These are phyloP conservation scores for Schizophyllum commune DNA, from an alignment of 1,284 basidiomycete species.

Conservation along the genomic window DNA sequence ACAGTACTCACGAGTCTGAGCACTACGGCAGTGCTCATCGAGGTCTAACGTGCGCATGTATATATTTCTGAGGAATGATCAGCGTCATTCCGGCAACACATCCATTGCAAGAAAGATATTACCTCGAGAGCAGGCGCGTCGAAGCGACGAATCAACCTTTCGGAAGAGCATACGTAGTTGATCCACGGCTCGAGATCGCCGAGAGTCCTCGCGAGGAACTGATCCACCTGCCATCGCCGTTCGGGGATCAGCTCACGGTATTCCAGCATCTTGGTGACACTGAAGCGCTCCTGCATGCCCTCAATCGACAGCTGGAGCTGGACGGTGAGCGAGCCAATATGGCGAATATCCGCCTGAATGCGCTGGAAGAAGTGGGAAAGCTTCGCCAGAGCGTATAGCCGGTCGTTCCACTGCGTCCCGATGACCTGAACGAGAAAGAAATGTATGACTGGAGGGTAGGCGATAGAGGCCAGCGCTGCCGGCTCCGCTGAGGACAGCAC, in stretches of 20 bases:
- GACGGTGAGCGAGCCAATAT: not conserved
- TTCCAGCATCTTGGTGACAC: not conserved
- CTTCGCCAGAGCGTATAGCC: not conserved
- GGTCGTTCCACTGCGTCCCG: not conserved
- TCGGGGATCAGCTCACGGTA: not conserved
- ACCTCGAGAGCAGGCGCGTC: no score
- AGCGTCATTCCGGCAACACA: no score
- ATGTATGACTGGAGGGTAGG: not conserved
- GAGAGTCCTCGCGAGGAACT: not conserved
- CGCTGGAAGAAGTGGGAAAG: not conserved
- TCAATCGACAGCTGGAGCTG: not conserved
- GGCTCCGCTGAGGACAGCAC: not conserved
- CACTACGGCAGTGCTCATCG: no score
- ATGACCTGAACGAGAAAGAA: not conserved
- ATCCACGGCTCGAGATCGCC: no score
- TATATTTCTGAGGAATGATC: no score
- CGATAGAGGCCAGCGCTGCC: not conserved
- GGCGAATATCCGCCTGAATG: not conserved
- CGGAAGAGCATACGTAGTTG: no score
- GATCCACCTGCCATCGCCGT: not conserved
- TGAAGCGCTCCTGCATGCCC: not conserved
- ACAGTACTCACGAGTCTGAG: no score
- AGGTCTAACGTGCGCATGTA: no score
- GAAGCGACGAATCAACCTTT: no score
- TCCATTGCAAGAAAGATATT: no score